A percentile compares a stretch with the other conserved stretches of the same genome.
These are phyloP conservation scores for Nadsonia commutata DNA, from an alignment of 1,139 yeast species.

Conservation along the genomic window DNA sequence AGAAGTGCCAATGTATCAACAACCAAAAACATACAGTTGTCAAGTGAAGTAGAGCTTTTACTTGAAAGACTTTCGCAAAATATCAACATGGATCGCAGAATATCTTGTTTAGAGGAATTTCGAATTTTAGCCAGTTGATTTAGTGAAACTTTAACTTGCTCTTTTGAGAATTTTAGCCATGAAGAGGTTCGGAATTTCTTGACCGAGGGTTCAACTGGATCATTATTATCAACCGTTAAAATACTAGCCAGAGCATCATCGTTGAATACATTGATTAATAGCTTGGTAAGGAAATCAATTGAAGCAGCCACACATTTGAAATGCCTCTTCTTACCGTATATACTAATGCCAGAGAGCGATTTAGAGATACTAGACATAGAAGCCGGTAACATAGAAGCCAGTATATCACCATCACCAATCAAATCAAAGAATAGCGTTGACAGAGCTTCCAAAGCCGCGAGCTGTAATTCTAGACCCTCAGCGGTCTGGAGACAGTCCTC, in stretches of 20 bases:
- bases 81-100: conserved; percentile 19
- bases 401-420: conserved; percentile 34
- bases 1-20: conserved; percentile 18
- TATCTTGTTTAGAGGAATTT: conserved; percentile 21
- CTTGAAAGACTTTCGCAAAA: conserved; percentile 21
- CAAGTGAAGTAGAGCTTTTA: conserved; percentile 23
- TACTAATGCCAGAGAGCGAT: conserved; percentile 20
- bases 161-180: conserved; percentile 54
- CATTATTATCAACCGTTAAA: conserved; percentile 12
- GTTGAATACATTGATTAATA: conserved; percentile 27
- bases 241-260: conserved; percentile 24
- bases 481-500: conserved; percentile 24
- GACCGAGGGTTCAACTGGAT: conserved; percentile 1
- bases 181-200: conserved; percentile 28
- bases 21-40: conserved; percentile 22
- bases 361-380: conserved; percentile 36
- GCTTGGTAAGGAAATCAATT: conserved; percentile 21
- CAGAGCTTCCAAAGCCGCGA: conserved; percentile 25
- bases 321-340: conserved; percentile 26
- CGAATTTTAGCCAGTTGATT: conserved; percentile 14
- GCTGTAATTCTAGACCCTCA: conserved; percentile 21
- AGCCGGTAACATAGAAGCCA: conserved; percentile 44
- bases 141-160: conserved; percentile 34
- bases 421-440: conserved; percentile 22
- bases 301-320: conserved; percentile 26